Evolutionary conservation across 305 asterid genomes (phyloP), one percentile per base, ranked within the genome.

Genomic region (Fraxinus albicans): DNA sequence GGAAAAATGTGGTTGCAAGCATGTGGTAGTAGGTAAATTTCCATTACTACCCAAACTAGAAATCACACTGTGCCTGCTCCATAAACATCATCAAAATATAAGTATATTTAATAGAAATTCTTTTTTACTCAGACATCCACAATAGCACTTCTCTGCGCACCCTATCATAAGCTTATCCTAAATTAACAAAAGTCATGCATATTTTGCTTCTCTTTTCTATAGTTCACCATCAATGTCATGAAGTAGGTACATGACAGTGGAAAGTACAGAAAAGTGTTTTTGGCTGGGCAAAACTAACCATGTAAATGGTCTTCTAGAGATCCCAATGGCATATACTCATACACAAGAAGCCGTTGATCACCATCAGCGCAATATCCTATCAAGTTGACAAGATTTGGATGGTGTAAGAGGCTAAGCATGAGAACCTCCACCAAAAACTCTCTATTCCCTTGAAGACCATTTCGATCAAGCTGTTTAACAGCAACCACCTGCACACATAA

Each of bases 361-460:
- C 98, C 97, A 83, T 93, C 98, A n/a, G 98, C 97, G 85, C 98
- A 94, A 88, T 94, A 94, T 82, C 98, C 98, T 38, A 92, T 94
- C 93, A 94, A 92, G 88, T 94, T 94, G 76, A 94, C 98, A 1
- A 94, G 97, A 87, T 94, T 94, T 55, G 90, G 89, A 87, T 94
- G 98, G 85, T 94, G 97, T 58, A 92, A 88, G 73, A 94, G 88
- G 90, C 98, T 94, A 89, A 94, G 98, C 98, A 94, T 94, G 86
- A 94, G 97, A 92, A 93, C 97, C 94, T 94, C 98, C 85, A 94
- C 98, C 83, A 93, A 88, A 86, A 93, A 93, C 82, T 94, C 98
- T 87, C 97, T 81, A 77, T 94, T 94, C 81, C 98, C 98, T 88
- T 93, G 97, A 83, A 93, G 94, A 29, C 97, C 98, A 83, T 93